Conservation (phyloP, 2,329 filamentous ascomycete species). For the Diplodia seriata region DNA sequence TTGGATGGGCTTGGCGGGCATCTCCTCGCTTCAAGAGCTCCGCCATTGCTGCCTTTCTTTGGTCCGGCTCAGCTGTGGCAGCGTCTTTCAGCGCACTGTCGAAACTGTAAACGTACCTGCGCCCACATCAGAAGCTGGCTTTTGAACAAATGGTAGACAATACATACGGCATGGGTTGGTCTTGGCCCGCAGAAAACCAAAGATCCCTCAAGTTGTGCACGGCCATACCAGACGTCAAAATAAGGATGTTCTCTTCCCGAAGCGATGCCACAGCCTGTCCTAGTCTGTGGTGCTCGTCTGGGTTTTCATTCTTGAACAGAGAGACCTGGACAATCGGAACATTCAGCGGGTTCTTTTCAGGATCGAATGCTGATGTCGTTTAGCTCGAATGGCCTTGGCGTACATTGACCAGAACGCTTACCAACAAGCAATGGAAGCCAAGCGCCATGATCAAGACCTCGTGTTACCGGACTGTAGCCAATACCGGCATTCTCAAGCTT, state of each 20-base stretch:
- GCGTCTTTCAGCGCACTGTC: slow-evolving; percentile 38
- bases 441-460: slow-evolving; percentile 77
- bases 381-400: neutral
- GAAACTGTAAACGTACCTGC: slow-evolving; percentile 44
- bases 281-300: slow-evolving; percentile 35
- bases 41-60: slow-evolving; percentile 45
- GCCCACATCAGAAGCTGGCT: neutral
- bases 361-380: slow-evolving; percentile 44
- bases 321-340: slow-evolving; percentile 39
- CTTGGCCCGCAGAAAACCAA: slow-evolving; percentile 36
- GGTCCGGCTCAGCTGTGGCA: slow-evolving; percentile 38
- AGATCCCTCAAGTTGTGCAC: slow-evolving; percentile 49
- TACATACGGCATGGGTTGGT: slow-evolving; percentile 37
- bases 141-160: neutral
- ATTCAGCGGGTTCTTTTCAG: slow-evolving; percentile 46
- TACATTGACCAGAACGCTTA: slow-evolving; percentile 40
- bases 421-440: slow-evolving; percentile 70
- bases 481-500: slow-evolving; percentile 65
- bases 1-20: slow-evolving; percentile 68
- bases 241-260: slow-evolving; percentile 35
- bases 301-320: slow-evolving; percentile 35
- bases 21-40: slow-evolving; percentile 52
- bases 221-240: slow-evolving; percentile 36
- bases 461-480: slow-evolving; percentile 63
- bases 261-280: slow-evolving; percentile 35